Conservation (phyloP, 768 basidiomycete species). For the Tricholoma terreum region DNA sequence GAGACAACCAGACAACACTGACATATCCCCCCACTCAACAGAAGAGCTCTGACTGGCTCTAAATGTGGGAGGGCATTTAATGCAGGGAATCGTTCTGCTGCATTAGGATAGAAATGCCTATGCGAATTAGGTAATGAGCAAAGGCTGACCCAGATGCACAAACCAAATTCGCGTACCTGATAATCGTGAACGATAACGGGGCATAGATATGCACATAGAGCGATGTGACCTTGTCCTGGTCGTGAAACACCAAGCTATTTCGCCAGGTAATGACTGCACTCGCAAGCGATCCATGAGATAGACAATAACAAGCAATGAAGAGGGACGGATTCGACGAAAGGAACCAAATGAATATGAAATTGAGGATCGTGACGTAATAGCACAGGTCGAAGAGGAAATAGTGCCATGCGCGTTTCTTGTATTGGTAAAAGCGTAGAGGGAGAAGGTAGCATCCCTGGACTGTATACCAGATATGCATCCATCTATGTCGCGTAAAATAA, state of each 20-base stretch:
- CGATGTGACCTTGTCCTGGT: conserved; percentile 93
- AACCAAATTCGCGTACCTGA: conserved; percentile 52
- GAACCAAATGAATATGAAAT: conserved; percentile 89
- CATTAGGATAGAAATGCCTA: conserved; percentile 87
- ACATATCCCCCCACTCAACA: conserved; percentile 85
- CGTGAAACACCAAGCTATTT: conserved; percentile 97
- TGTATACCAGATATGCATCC: conserved; percentile 88
- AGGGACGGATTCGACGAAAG: conserved; percentile 73
- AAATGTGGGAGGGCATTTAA: conserved; percentile 66
- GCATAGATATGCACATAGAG: conserved; percentile 95
- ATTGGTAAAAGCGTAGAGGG: conserved; percentile 77
- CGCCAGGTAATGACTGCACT: conserved; percentile 98
- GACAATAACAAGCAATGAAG: conserved; percentile 90
- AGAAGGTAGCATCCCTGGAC: conserved; percentile 74
- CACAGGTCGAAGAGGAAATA: conserved; percentile 93
- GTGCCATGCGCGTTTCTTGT: conserved; percentile 93
- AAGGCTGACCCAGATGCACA: neutral
- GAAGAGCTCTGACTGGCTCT: conserved; percentile 66
- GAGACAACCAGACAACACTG: conserved; percentile 27
- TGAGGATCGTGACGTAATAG: conserved; percentile 91
- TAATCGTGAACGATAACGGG: conserved; percentile 87
- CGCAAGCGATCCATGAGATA: conserved; percentile 87
- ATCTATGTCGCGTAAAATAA: conserved; percentile 44
- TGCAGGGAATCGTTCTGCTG: conserved; percentile 83
- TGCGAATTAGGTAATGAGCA: neutral